Evolutionary conservation across 2,329 filamentous ascomycete genomes (phyloP), one percentile per base, ranked within the genome.

Genomic region (Chaetomium globosum): DNA sequence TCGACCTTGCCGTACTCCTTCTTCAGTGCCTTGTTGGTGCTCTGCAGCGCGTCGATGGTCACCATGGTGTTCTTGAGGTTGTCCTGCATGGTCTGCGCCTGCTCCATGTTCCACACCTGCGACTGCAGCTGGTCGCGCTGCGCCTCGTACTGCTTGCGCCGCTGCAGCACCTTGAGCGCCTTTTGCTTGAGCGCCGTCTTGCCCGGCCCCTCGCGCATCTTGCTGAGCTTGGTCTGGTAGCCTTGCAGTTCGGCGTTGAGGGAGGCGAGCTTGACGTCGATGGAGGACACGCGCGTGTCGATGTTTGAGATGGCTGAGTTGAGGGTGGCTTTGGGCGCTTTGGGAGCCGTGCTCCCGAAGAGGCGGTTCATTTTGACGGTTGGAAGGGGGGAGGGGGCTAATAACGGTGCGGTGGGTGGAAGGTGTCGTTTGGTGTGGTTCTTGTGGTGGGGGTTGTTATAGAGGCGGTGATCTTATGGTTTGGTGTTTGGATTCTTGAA

Each of bases 81-180:
- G 80, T 98, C 94, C 81, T 96, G 93, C 94, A 98, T 97, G 85
- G 93, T 96, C 76, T 91, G 90, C 3, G 94, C 93, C 80, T 97
- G 93, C 80, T 98, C 93, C 93, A 99, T 97, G 80, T 98, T 98
- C 93, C 93, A 98, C 26, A 92, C 92, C 80, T 99, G 95, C 70
- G 89, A 86, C 79, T 96, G 91, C 61, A 98, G 87, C 80, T 98
- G 93, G 74, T 97, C 93, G 70, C 94, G 92, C 79, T 97, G 93
- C 3, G 87, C 84, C 80, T 99, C 95, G 86, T 97, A 96, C 79
- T 93, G 89, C 77, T 96, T 97, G 72, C 94, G 90, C 65, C 93
- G 90, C 80, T 97, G 92, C 2, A 98, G 88, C 12, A 98, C 88
- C 74, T 97, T 97, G 73, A 97, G 89, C 2, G 94, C 94, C 75